Percentiles rank a stretch among this genome's conserved stretches.
phyloP scores from a whole-genome alignment of 78 protist genomes.

The Pigoraptor vietnamica region DNA sequence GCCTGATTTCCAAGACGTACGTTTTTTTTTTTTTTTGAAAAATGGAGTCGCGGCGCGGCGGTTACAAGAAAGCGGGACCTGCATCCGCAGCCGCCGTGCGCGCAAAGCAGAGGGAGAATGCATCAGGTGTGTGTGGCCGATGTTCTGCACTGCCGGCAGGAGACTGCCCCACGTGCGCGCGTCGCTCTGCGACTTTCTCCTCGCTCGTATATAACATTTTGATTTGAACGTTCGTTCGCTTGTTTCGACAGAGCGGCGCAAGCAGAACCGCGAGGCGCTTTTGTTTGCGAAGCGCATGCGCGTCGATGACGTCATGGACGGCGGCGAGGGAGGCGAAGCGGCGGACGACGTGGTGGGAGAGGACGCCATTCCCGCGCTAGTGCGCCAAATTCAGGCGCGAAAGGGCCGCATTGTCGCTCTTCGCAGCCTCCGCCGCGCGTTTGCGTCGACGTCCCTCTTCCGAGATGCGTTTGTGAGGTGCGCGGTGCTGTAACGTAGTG shows the following conservation, averaged over 20 bases:
- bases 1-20: background rate
- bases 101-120: background rate
- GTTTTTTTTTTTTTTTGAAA: no score
- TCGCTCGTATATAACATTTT: no score
- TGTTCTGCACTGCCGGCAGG: background rate
- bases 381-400: background rate
- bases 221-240: background rate
- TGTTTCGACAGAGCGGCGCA: background rate
- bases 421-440: background rate
- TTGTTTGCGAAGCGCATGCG: background rate
- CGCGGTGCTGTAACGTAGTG: background rate
- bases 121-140: background rate
- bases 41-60: background rate
- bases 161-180: no score
- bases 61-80: background rate
- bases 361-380: background rate
- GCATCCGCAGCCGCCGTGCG: background rate
- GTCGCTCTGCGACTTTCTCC: background rate
- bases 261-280: background rate
- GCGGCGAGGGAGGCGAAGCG: background rate
- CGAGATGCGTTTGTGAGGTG: background rate
- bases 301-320: background rate
- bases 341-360: background rate
- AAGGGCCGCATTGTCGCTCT: background rate
- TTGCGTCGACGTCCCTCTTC: background rate